Base-by-base conservation (phyloP, 208 protist species). In the Angomonas deanei region DNA sequence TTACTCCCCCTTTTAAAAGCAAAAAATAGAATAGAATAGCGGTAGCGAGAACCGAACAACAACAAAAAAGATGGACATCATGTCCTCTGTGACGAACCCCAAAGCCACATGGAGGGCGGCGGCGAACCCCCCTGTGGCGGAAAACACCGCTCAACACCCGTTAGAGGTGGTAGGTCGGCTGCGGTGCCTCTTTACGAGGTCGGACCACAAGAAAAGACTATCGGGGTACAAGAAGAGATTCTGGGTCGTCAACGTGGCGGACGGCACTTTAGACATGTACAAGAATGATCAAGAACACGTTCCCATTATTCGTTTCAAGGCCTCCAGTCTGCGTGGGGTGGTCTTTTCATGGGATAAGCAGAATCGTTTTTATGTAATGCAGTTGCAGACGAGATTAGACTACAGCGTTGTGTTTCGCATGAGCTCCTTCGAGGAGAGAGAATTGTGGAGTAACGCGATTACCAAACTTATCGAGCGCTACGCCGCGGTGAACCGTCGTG, bases 201-300 rank as follows among this genome's bases (percentile, higher is more conserved):
- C 67, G 34, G 79, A 71, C 28, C 74, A 73, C 15, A 65, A 24
- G n/a, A 64, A 62, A 6, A 65, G 70, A 13, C 53, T 88, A 0
- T 71, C 59, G 26, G 62, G 67, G 15, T 95, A 86, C 74, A 91
- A 90, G 55, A 92, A 92, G 56, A 76, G 81, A 10, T 95, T 91
- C 64, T 91, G 78, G 79, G 82, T 95, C 3, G 79, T 93, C 19
- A 79, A 89, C 68, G 70, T 77, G 32, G 46, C 53, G 15, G 68
- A 79, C 15, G 56, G 68, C 2, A 53, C 74, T 33, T 65, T 95
- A 6, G 82, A 91, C 65, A 64, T 93, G 47, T 95, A 92, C 74
- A 89, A 88, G 58, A 93, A 95, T 72, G 89, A 95, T 58, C 86
- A 93, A 64, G 72, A 74, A 8, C 72, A 80, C 46, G 64, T 82